These are phyloP conservation scores for Trichomonascus vanleenenianus DNA, from an alignment of 805 yeast genomes.

Conservation along the genomic window DNA sequence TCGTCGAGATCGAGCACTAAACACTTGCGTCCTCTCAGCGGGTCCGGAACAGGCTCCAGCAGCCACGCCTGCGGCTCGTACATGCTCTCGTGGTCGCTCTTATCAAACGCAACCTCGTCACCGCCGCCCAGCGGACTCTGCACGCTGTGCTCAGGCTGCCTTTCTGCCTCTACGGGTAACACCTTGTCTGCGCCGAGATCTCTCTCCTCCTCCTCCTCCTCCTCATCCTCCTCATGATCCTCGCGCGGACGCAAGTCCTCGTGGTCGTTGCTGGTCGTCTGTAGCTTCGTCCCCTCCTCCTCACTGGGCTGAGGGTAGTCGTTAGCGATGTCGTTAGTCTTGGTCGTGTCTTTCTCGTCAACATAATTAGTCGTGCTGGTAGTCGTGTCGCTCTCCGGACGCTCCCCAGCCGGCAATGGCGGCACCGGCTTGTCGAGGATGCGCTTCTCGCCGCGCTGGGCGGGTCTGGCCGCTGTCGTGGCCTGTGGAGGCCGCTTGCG, in stretches of 20 bases:
- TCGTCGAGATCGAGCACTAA: conserved; percentile 90
- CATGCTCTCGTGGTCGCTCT: background rate
- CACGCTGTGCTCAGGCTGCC: background rate
- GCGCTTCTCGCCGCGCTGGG: background rate
- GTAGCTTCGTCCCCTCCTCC: no score
- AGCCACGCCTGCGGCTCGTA: conserved; percentile 10
- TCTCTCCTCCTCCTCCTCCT: background rate
- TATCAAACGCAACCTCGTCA: background rate
- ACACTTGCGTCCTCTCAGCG: conserved; percentile 65
- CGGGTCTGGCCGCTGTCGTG: no score
- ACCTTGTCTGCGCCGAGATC: background rate
- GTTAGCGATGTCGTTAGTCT: no score
- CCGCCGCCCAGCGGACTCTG: background rate
- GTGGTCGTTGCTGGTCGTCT: no score
- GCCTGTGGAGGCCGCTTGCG: no score
- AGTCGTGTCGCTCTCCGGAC: no score
- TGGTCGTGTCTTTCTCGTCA: no score
- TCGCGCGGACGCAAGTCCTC: no score
- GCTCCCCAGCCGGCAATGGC: conserved; percentile 5
- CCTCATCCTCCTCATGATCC: background rate
- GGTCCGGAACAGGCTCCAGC: conserved; percentile 45
- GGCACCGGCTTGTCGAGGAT: conserved; percentile 12
- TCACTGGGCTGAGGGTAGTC: no score
- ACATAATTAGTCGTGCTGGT: no score
- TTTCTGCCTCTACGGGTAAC: background rate